Evolutionary conservation across 768 basidiomycete species (phyloP), one percentile per base, ranked within the genome.

Genomic region (Serpula lacrymans): DNA sequence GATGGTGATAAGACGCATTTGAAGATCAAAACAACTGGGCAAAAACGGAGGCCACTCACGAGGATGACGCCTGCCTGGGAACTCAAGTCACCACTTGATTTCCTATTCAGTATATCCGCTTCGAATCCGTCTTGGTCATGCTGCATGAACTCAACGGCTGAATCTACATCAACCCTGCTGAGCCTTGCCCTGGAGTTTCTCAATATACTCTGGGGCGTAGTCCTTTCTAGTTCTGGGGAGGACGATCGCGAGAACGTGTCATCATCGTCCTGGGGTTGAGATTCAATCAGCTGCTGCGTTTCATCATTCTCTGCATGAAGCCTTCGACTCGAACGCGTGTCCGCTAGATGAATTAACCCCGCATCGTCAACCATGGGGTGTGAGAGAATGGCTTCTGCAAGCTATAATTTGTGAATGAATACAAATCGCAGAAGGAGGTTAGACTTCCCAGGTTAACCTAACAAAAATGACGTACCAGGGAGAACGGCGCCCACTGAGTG

Each of bases 401-500:
- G 81, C 86, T 88, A 51, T 9, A 34, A 9, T 20, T 37, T 23
- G 23, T 22, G 24, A 24, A 28, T 22, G 25, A n/a, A 27, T n/a
- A 30, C 13, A 13, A 9, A 17, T 33, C 22, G 34, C 37, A 23
- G 36, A 34, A 32, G 20, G 27, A 37, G 20, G 16, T 30, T 9
- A 31, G 21, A 25, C 16, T 4, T n/a, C n/a, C n/a, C n/a, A n/a
- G n/a, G n/a, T n/a, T n/a, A n/a, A n/a, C n/a, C n/a, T n/a, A n/a
- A n/a, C 32, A 26, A 20, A 25, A 28, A 21, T 21, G 13, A 65
- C 80, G 34, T 48, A 94, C 90, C 54, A 98, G 62, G 0, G 91
- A 81, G 63, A 90, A 95, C 3, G 94, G 94, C 3, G 83, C 91
- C 95, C 94, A 97, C 61, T 86, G 84, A 1, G 84, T 78, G 37